A percentile compares a stretch with the other conserved stretches of the same genome.
Conservation (phyloP, 192 early-diverging fungal genomes). For the Coemansia pectinata region DNA sequence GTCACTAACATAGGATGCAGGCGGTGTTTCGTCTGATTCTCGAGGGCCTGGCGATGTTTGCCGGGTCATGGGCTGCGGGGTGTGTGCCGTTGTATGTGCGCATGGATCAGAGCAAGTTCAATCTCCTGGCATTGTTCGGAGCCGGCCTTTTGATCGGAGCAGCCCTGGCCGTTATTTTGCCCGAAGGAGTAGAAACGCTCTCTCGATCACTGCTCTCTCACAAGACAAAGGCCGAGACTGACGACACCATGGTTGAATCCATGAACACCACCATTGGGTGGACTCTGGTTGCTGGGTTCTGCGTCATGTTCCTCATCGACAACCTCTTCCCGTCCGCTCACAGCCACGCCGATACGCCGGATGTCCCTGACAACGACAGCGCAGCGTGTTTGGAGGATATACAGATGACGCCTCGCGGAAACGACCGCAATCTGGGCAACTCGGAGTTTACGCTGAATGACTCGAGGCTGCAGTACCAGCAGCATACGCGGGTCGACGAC, state of each 20-base stretch:
- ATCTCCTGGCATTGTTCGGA: conserved; percentile 75
- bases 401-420: conserved; percentile 16
- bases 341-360: neutral
- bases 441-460: conserved; percentile 33
- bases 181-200: conserved; percentile 93
- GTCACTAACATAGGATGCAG: conserved; percentile 17
- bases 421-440: neutral
- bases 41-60: conserved; percentile 70
- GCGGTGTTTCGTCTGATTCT: conserved; percentile 53
- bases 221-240: conserved; percentile 4
- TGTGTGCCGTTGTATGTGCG: conserved; percentile 80
- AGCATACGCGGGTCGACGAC: neutral
- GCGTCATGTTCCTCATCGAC: conserved; percentile 90
- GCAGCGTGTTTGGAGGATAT: conserved; percentile 46
- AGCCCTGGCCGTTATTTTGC: conserved; percentile 89
- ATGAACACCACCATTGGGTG: conserved; percentile 66
- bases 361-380: conserved; percentile 30
- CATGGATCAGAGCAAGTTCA: conserved; percentile 72
- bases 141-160: conserved; percentile 92
- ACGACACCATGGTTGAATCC: conserved; percentile 21
- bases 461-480: neutral
- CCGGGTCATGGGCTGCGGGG: conserved; percentile 85
- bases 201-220: conserved; percentile 44
- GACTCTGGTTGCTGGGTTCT: conserved; percentile 79
- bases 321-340: conserved; percentile 31